Base-by-base conservation (phyloP, 2,329 filamentous ascomycete species). In the Chaetomiaceae sp. region DNA sequence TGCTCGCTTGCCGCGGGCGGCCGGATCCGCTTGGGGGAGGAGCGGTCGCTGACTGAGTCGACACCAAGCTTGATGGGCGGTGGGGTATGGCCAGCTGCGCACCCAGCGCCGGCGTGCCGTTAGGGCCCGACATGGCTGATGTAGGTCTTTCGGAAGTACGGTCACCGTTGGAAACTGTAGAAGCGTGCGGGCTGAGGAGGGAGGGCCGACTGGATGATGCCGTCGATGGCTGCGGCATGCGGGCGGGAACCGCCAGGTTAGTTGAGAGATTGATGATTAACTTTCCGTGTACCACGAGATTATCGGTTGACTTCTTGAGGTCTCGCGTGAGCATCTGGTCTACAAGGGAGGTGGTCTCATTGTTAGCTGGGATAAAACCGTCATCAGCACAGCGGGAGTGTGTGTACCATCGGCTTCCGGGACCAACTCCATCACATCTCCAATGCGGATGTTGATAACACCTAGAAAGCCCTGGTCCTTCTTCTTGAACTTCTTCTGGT, bases 401-500 rank as follows among this genome's bases (percentile, higher is more conserved):
- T 54, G 37, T 46, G 10, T 79, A 97, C 94, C 92, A 75, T 97
- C 94, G 59, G 90, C 88, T 53, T 91, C 90, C 54, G 89, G 83
- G 58, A 89, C 86, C 60, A 99, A 76, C 68, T 96, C 92, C 63
- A 99, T 90, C 34, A 94, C 87, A 77, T 95, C 91, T 64, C 94
- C 94, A 62, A 99, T 87, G 54, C 91, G 86, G 64, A 99, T 87
- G 69, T 99, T 99, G 67, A 99, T 96, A 50, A 99, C 94, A 53
- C 94, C 94, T 6, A 99, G 79, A 68, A 99, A 99, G 8, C 94
- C 94, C 70, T 99, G 94, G 64, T 99, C 94, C 90, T 97, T 99
- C 83, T 99, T 99, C 80, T 99, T 99, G 76, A 99, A 99, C 75
- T 99, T 99, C 78, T 96, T 96, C 74, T 99, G 94, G 72, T 99